These are phyloP conservation scores for Penicillium sp. DNA, from an alignment of 2,329 filamentous ascomycete species.

Conservation along the genomic window DNA sequence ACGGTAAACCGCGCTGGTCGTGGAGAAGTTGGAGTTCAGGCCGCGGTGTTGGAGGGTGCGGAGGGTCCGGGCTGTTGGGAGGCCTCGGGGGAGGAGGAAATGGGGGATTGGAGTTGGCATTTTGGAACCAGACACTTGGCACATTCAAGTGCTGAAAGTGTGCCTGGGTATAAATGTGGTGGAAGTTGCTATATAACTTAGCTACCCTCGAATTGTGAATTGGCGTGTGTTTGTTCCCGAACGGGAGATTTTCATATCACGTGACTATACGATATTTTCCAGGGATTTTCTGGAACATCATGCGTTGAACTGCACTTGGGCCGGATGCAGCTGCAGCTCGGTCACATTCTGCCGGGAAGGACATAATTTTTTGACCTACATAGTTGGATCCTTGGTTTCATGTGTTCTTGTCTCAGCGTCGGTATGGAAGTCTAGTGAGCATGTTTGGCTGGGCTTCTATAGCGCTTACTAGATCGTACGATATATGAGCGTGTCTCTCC, in stretches of 20 bases:
- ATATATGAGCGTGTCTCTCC: not conserved
- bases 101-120: conserved; percentile 53
- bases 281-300: not conserved
- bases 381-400: not conserved
- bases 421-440: not conserved
- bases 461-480: not conserved
- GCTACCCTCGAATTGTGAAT: not conserved
- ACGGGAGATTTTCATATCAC: not conserved
- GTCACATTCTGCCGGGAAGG: conserved; percentile 3
- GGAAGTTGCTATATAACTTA: too few species aligned
- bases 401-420: not conserved
- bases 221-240: not conserved
- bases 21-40: conserved; percentile 19
- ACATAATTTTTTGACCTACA: not conserved
- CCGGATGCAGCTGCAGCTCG: not conserved
- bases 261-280: not conserved
- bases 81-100: conserved; percentile 66
- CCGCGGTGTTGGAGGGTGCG: conserved; percentile 20
- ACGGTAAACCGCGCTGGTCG: conserved; percentile 14
- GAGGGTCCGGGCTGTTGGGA: conserved; percentile 33
- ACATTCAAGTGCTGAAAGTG: not conserved
- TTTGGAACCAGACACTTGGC: not conserved
- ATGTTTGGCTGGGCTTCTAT: not conserved
- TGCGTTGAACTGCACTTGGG: not conserved
- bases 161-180: too few species aligned